These are phyloP conservation scores for Penicillium sp. DNA, from an alignment of 2,329 filamentous ascomycete species.

Conservation along the genomic window DNA sequence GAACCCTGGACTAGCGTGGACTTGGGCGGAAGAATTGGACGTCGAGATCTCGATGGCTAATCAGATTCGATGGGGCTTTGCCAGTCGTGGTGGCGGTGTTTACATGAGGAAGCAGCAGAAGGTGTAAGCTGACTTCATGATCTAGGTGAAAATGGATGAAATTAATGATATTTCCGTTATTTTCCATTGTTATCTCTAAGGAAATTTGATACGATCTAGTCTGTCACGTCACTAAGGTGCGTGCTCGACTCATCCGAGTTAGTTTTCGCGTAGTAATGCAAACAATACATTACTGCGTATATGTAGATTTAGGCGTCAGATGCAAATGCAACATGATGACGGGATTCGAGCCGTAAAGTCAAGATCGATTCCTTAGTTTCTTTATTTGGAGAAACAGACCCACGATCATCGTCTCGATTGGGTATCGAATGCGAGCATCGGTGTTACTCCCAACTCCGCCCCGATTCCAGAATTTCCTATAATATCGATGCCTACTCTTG, in stretches of 20 bases:
- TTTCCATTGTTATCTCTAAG: too few relatives aligned
- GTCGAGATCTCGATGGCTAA: constrained; percentile 67
- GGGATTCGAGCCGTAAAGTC: background rate
- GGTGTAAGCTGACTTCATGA: constrained; percentile 6
- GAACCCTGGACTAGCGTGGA: constrained; percentile 72
- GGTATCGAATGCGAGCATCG: constrained; percentile 3
- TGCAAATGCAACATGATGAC: background rate
- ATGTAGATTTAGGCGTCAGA: too few relatives aligned
- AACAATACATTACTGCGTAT: too few relatives aligned
- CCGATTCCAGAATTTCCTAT: background rate
- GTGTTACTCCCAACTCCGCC: background rate
- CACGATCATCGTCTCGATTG: background rate
- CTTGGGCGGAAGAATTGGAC: constrained; percentile 65
- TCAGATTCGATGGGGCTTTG: constrained; percentile 61
- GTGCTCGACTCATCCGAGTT: background rate
- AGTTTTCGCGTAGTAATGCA: too few relatives aligned
- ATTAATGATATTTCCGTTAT: background rate
- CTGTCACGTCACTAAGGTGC: background rate
- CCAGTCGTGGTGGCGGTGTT: constrained; percentile 16
- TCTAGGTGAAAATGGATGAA: background rate
- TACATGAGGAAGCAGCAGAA: constrained; percentile 18
- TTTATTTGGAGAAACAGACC: background rate
- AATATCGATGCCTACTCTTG: background rate
- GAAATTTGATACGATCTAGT: background rate
- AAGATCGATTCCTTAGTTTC: background rate